These are phyloP conservation scores for Cantharellus cinnabarinus DNA, from an alignment of 768 basidiomycete genomes.

Conservation along the genomic window DNA sequence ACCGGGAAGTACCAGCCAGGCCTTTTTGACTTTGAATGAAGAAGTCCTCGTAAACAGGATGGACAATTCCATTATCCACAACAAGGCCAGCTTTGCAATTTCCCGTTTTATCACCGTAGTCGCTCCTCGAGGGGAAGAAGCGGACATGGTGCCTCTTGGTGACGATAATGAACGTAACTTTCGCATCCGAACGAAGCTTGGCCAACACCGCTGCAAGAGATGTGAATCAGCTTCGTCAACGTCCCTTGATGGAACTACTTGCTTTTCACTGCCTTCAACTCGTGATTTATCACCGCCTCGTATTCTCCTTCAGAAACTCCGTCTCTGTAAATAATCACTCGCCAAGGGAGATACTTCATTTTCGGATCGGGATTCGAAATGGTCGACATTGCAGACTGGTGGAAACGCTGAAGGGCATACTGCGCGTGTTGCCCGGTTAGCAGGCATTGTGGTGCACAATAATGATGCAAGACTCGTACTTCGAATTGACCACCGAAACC, in stretches of 20 bases:
- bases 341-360: constrained; percentile 41
- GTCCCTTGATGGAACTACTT: background rate
- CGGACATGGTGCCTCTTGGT: constrained; percentile 5
- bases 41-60: constrained; percentile 27
- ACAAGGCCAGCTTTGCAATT: background rate
- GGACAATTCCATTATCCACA: background rate
- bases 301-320: constrained; percentile 53
- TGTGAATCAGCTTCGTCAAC: background rate
- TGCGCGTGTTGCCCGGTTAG: no score
- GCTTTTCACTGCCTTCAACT: constrained; percentile 20
- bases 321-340: constrained; percentile 57
- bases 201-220: background rate
- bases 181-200: background rate
- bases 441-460: background rate
- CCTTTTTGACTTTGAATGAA: constrained; percentile 38
- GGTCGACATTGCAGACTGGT: no score
- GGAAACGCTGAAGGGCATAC: no score
- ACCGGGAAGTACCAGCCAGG: constrained; percentile 31
- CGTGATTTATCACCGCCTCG: constrained; percentile 33
- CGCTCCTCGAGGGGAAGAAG: constrained; percentile 1
- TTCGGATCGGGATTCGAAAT: constrained; percentile 10
- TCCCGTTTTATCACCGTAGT: background rate
- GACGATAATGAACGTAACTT: constrained; percentile 4
- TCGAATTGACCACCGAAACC: background rate
- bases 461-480: background rate